Percentiles rank a stretch among this genome's conserved stretches.
Conservation (phyloP, 2,329 filamentous ascomycete species). For the Penicillium thymicola region DNA sequence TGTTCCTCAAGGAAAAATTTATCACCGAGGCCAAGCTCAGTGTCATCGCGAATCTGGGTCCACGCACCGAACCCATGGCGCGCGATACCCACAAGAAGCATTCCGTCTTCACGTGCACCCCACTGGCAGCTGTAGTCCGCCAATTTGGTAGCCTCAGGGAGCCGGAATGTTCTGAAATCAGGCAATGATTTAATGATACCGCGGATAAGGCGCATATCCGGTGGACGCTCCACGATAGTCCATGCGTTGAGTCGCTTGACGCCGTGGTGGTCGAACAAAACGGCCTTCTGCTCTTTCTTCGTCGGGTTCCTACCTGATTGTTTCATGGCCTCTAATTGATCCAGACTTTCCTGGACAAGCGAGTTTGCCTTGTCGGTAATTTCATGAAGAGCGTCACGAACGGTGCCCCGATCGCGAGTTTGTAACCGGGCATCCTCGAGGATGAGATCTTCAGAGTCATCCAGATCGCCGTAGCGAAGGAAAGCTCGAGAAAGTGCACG, state of each 20-base stretch:
- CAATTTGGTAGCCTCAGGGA: slow-evolving; percentile 87
- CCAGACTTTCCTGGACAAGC: slow-evolving; percentile 71
- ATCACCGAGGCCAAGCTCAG: slow-evolving; percentile 77
- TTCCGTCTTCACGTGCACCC: slow-evolving; percentile 91
- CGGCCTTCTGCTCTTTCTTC: slow-evolving; percentile 97
- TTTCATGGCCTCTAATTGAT: slow-evolving; percentile 62
- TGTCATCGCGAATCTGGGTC: slow-evolving; percentile 89
- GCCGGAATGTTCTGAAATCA: slow-evolving; percentile 76
- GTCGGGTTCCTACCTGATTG: slow-evolving; percentile 75
- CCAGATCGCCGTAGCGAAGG: slow-evolving; percentile 84
- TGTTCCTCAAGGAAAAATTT: slow-evolving; percentile 98
- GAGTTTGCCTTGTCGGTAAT: slow-evolving; percentile 69
- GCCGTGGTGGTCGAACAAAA: slow-evolving; percentile 89
- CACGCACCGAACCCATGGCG: slow-evolving; percentile 94
- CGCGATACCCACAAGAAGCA: slow-evolving; percentile 92
- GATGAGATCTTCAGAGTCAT: slow-evolving; percentile 83
- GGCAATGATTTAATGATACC: slow-evolving; percentile 62
- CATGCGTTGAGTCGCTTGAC: slow-evolving; percentile 95
- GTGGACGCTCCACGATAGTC: slow-evolving; percentile 86
- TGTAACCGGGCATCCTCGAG: slow-evolving; percentile 79
- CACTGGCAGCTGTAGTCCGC: slow-evolving; percentile 89
- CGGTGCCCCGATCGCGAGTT: slow-evolving; percentile 76
- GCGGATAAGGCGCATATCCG: slow-evolving; percentile 80
- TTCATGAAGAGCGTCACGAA: slow-evolving; percentile 72
- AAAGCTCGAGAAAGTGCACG: slow-evolving; percentile 88